Base-by-base conservation (phyloP, 495 filamentous ascomycete species). In the Hypoxylon lenormandii region DNA sequence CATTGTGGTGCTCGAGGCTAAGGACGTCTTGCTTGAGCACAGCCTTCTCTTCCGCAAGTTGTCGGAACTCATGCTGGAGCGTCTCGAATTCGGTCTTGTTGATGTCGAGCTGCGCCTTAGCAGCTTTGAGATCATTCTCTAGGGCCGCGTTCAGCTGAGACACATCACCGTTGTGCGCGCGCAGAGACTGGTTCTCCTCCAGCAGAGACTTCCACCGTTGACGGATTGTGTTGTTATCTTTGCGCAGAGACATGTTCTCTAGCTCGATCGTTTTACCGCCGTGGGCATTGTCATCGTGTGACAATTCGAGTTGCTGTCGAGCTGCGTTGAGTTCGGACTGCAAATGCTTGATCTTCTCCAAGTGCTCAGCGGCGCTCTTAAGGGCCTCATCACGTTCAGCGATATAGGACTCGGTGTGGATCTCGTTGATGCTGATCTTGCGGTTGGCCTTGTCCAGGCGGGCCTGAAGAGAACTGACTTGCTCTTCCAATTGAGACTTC, bases 381-480 rank as follows among this genome's bases (percentile, higher is more conserved):
- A 84, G 64, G 30, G 80, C 82, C 33, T 82, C 79, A 46, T 84
- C 81, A 23, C 80, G 80, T 71, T 84, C 82, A 2, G 75, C 76
- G 1, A 78, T 61, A 18, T 83, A 78, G 3, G 81, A 80, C 5
- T 80, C 74, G 16, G 75, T 80, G 67, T 83, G 81, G 33, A 82
- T 80, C 37, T 83, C 80, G 38, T 79, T 76, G 28, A 82, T 72
- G 63, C 79, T 78, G 47, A 80, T 79, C 65, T 80, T 76, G 13
- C 76, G 77, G 22, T 77, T 78, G n/a, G 82, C 80, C 51, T 84
- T 79, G 26, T 82, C 81, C 1, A 84, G 74, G 11, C 79, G 80
- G 19, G 67, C 47, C 51, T 79, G 76, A 18, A 83, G 70, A 43
- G 79, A 71, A 16, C 73, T 77, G 40, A 84, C 65, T 57, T 84